These are phyloP conservation scores for Tricladium varicosporioides DNA, from an alignment of 2,329 filamentous ascomycete species.

Conservation along the genomic window DNA sequence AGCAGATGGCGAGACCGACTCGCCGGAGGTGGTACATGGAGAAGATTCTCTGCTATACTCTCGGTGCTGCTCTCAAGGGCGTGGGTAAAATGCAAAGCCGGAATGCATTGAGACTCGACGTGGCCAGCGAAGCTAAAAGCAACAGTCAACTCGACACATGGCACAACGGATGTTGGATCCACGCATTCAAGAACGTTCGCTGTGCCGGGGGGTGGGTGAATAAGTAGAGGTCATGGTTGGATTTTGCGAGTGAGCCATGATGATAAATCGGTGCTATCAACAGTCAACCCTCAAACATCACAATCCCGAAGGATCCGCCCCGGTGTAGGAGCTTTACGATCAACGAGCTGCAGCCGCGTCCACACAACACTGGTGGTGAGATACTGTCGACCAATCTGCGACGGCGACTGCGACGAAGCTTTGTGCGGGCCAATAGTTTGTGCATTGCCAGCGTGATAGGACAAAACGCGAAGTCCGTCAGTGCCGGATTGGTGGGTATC, in stretches of 20 bases:
- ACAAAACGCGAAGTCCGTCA: too few species aligned
- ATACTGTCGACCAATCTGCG: too few species aligned
- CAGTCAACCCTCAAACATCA: neutral
- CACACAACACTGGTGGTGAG: neutral
- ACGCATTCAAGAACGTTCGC: neutral
- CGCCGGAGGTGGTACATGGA: slow-evolving; percentile 26
- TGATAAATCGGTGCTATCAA: neutral
- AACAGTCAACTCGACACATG: neutral
- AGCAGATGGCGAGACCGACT: slow-evolving; percentile 37
- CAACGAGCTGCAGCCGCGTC: neutral
- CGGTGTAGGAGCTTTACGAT: neutral
- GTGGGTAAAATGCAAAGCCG: neutral
- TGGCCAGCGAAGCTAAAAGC: neutral
- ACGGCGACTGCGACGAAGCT: too few species aligned
- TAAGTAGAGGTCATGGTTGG: neutral
- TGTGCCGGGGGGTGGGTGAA: neutral
- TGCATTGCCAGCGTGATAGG: too few species aligned
- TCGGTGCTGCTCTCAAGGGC: neutral
- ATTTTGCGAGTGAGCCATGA: neutral
- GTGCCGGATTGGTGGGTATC: too few species aligned
- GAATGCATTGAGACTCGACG: slow-evolving; percentile 2
- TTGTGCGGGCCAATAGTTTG: too few species aligned
- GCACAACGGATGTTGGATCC: neutral
- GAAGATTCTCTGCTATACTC: neutral
- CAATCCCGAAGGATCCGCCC: neutral